Conservation (phyloP, 225 moss, liverwort and hornwort species). For the Antitrichia curtipendula region DNA sequence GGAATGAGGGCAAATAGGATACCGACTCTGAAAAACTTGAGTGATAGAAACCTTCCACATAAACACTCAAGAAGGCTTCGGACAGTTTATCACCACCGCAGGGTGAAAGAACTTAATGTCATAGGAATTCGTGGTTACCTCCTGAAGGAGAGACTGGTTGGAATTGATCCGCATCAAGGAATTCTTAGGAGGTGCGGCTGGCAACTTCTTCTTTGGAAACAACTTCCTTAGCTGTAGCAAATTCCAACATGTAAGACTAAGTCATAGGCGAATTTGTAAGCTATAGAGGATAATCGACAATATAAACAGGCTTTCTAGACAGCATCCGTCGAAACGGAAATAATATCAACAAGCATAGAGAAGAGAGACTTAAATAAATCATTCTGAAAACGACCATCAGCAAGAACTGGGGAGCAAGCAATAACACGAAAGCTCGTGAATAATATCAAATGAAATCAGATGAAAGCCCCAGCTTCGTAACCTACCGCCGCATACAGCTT, state of each 20-base stretch:
- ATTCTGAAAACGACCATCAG: background rate
- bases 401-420: background rate
- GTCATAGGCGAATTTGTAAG: background rate
- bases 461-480: background rate
- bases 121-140: slow-evolving; percentile 30
- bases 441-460: background rate
- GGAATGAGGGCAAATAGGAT: background rate
- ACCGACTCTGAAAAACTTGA: background rate
- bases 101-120: background rate
- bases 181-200: slow-evolving; percentile 89
- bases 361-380: background rate
- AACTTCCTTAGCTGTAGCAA: slow-evolving; percentile 61
- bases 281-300: background rate
- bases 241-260: background rate
- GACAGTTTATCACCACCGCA: background rate
- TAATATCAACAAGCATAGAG: background rate
- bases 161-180: slow-evolving; percentile 94
- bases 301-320: background rate
- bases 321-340: background rate
- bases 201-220: slow-evolving; percentile 71
- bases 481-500: slow-evolving; percentile 85
- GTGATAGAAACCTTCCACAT: background rate
- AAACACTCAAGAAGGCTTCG: background rate
- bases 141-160: slow-evolving; percentile 67
- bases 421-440: background rate